Evolutionary conservation across 1,284 basidiomycete species (phyloP).

Genomic region (Neonothopanus nambi): DNA sequence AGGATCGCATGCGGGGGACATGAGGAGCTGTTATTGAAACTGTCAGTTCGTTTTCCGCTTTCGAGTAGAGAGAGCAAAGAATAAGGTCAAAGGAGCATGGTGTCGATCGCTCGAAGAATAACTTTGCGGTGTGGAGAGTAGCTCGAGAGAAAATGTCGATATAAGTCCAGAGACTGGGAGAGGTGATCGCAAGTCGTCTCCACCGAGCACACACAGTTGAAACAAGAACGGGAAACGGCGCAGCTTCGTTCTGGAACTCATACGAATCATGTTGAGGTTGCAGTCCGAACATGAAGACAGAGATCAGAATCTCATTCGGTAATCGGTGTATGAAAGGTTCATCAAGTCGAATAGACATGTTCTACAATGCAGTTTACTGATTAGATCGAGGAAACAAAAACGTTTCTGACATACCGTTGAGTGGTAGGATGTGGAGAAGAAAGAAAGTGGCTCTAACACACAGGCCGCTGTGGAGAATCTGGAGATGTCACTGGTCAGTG

Average conservation of each 20-base stretch:
- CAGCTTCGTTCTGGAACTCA: background rate
- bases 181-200: conserved; percentile 29
- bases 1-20: background rate
- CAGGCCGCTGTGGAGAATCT: too few relatives aligned
- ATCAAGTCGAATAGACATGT: background rate
- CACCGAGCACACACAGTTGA: conserved; percentile 31
- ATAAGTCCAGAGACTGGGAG: conserved; percentile 32
- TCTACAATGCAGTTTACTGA: too few relatives aligned
- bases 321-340: conserved; percentile 4
- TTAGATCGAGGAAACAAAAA: too few relatives aligned
- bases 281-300: conserved; percentile 15
- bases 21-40: background rate
- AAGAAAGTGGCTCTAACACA: too few relatives aligned
- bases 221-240: conserved; percentile 23
- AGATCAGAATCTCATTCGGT: conserved; percentile 18
- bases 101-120: conserved; percentile 32
- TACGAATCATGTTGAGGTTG: background rate
- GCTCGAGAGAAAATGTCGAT: conserved; percentile 24
- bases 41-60: background rate
- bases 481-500: too few relatives aligned
- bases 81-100: conserved; percentile 27
- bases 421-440: too few relatives aligned
- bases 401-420: too few relatives aligned
- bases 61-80: conserved; percentile 3
- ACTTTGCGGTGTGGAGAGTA: conserved; percentile 8